These are phyloP conservation scores for Lecanicillium sp. DNA, from an alignment of 2,329 filamentous ascomycete species.

Conservation along the genomic window DNA sequence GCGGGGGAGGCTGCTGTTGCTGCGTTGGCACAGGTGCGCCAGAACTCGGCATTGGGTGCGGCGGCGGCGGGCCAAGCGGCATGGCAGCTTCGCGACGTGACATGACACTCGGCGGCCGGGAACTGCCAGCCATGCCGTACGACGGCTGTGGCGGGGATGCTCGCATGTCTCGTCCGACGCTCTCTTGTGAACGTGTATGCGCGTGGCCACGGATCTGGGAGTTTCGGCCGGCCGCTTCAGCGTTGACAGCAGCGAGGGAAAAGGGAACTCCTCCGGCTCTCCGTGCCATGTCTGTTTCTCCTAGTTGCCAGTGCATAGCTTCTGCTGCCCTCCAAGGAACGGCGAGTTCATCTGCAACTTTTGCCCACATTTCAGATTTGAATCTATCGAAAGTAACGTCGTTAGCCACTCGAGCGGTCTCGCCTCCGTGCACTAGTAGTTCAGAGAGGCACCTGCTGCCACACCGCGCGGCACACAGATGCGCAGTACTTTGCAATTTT, in stretches of 20 bases:
- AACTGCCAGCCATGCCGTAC: constrained; percentile 32
- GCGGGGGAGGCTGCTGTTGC: constrained; percentile 23
- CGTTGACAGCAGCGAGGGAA: constrained; percentile 54
- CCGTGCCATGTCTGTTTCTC: constrained; percentile 87
- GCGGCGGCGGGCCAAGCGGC: constrained; percentile 7
- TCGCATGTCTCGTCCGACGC: constrained; percentile 36
- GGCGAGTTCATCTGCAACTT: constrained; percentile 89
- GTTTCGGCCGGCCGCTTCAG: constrained; percentile 34
- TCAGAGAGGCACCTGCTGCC: too few relatives aligned
- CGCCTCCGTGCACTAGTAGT: background rate
- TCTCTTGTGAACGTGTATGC: constrained; percentile 43
- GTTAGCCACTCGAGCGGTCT: too few relatives aligned
- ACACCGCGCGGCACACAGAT: too few relatives aligned
- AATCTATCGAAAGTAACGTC: too few relatives aligned
- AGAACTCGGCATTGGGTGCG: constrained; percentile 7
- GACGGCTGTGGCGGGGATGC: constrained; percentile 34
- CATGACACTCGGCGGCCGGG: background rate
- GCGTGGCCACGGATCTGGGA: constrained; percentile 33
- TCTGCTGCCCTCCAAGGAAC: constrained; percentile 94
- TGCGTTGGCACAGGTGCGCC: constrained; percentile 18
- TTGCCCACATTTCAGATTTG: constrained; percentile 97
- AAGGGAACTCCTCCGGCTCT: constrained; percentile 88
- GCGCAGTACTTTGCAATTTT: too few relatives aligned
- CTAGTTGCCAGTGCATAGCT: constrained; percentile 97
- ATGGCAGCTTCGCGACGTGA: constrained; percentile 9